A percentile compares a stretch with the other conserved stretches of the same genome.
Evolutionary conservation across 805 yeast genomes (phyloP).

Genomic region (Candida michaelii): DNA sequence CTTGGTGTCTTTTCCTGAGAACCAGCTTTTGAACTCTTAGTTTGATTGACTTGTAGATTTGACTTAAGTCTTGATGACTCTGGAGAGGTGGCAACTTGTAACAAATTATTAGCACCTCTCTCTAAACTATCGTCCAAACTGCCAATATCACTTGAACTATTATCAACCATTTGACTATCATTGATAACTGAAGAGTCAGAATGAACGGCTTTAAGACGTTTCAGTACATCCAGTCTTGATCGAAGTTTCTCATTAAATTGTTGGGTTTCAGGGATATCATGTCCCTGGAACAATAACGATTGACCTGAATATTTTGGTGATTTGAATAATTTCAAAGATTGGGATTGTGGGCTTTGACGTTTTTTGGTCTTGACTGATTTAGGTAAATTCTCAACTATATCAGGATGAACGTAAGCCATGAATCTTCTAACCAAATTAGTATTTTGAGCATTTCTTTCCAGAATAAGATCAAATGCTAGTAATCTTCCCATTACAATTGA

Average conservation of each 20-base stretch:
- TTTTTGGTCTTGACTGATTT: not conserved
- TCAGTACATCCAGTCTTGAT: not conserved
- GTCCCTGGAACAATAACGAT: conserved; percentile 6
- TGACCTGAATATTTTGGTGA: conserved; percentile 6
- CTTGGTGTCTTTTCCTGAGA: too few species aligned
- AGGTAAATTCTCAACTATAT: not conserved
- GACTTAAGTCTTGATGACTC: too few species aligned
- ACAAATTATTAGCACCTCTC: not conserved
- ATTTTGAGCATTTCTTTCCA: not conserved
- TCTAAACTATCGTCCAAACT: not conserved
- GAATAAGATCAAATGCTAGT: not conserved
- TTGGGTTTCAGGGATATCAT: conserved; percentile 7
- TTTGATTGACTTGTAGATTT: too few species aligned
- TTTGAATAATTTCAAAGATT: not conserved
- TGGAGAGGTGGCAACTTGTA: not conserved
- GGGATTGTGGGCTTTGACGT: not conserved
- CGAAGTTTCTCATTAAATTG: not conserved
- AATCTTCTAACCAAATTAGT: not conserved
- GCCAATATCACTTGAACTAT: not conserved
- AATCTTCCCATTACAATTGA: not conserved
- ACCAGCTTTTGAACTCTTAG: too few species aligned
- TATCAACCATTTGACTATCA: conserved; percentile 1
- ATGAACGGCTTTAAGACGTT: not conserved
- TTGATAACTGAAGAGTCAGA: not conserved
- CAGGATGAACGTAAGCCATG: not conserved